phyloP scores from a whole-genome alignment of 345 rosid species.

The Eucalyptus guilfoylei region DNA sequence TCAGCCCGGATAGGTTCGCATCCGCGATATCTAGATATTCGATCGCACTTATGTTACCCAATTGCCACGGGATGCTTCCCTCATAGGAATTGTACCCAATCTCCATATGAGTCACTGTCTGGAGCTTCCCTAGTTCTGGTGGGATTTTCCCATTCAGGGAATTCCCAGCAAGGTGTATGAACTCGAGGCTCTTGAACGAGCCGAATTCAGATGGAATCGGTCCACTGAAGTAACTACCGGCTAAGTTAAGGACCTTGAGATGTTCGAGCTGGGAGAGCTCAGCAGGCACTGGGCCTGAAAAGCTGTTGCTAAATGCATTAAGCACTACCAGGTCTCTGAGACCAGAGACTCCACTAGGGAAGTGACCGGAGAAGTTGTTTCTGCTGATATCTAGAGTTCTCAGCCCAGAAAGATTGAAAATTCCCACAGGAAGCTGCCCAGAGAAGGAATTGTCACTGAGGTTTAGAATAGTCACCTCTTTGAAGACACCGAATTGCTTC shows the following conservation, averaged over 20 bases:
- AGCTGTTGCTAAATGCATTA: slow-evolving; percentile 87
- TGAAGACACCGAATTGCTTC: slow-evolving; percentile 34
- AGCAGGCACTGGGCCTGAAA: slow-evolving; percentile 63
- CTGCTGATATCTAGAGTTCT: slow-evolving; percentile 68
- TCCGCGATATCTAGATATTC: slow-evolving; percentile 83
- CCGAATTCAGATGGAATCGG: slow-evolving; percentile 72
- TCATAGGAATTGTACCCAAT: slow-evolving; percentile 80
- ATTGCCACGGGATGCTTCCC: slow-evolving; percentile 67
- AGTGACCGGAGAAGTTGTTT: slow-evolving; percentile 72
- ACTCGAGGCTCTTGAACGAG: slow-evolving; percentile 54
- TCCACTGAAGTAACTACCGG: slow-evolving; percentile 88
- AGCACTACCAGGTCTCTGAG: slow-evolving; percentile 39
- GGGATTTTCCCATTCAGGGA: slow-evolving; percentile 52
- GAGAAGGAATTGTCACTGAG: slow-evolving; percentile 72
- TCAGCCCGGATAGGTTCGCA: slow-evolving; percentile 65
- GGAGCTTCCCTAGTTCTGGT: slow-evolving; percentile 54
- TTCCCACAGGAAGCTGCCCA: slow-evolving; percentile 45
- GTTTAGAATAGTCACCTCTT: slow-evolving; percentile 72
- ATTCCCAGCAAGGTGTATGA: slow-evolving; percentile 82
- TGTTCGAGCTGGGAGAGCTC: slow-evolving; percentile 38
- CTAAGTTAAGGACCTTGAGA: slow-evolving; percentile 68
- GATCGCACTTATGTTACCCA: slow-evolving; percentile 71
- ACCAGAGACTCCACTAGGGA: slow-evolving; percentile 38
- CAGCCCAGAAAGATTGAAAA: slow-evolving; percentile 42
- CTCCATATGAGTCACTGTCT: slow-evolving; percentile 76